phyloP scores from a whole-genome alignment of 1,284 basidiomycete species.

The Microbotryomycetes sp. region DNA sequence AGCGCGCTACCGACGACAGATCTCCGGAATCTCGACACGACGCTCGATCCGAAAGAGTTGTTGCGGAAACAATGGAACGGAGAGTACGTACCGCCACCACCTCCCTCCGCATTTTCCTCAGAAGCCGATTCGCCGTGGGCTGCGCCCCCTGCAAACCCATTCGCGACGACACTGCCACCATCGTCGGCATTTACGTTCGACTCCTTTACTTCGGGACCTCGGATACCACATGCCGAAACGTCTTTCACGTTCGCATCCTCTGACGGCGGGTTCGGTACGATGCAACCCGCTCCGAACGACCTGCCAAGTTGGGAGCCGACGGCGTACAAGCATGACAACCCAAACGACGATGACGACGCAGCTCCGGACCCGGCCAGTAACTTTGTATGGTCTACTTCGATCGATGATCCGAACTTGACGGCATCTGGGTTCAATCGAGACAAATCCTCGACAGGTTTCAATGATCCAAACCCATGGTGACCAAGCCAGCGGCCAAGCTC shows the following conservation, averaged over 20 bases:
- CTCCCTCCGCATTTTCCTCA: background rate
- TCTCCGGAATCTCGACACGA: constrained; percentile 19
- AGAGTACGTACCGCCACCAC: background rate
- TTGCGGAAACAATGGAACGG: constrained; percentile 25
- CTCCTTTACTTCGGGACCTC: constrained; percentile 13
- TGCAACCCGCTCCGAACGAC: background rate
- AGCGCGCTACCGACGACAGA: constrained; percentile 10
- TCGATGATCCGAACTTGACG: background rate
- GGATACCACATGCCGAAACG: constrained; percentile 11
- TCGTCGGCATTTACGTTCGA: background rate
- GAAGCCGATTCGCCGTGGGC: constrained; percentile 3
- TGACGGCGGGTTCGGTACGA: constrained; percentile 3
- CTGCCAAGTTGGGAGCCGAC: background rate
- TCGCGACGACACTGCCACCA: background rate
- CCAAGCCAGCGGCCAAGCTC: no score
- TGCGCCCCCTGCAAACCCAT: constrained; percentile 5
- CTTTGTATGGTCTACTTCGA: constrained; percentile 1
- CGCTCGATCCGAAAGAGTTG: constrained; percentile 23
- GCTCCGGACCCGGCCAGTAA: constrained; percentile 4
- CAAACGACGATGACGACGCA: background rate
- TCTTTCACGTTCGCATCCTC: constrained; percentile 8
- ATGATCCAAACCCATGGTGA: background rate
- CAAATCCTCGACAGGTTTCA: background rate
- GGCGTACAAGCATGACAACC: background rate
- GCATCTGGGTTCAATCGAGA: background rate